Conservation (phyloP, 768 basidiomycete genomes). For the Xerocomellus chrysenteron region DNA sequence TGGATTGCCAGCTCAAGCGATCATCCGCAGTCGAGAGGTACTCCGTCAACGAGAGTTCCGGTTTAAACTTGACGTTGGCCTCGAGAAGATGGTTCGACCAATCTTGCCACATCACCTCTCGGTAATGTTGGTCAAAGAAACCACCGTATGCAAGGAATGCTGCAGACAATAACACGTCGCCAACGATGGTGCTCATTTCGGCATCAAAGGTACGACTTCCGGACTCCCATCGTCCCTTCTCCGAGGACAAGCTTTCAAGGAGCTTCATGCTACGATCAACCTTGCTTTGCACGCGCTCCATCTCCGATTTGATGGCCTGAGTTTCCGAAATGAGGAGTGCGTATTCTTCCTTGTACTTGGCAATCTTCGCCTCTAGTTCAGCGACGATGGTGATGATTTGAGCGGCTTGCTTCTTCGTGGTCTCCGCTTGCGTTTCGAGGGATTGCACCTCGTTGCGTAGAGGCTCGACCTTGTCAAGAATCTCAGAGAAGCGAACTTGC, state of each 20-base stretch:
- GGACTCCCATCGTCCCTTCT: constrained; percentile 89
- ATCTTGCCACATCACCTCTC: constrained; percentile 95
- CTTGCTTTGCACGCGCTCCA: constrained; percentile 96
- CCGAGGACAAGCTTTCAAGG: constrained; percentile 91
- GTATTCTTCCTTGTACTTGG: constrained; percentile 94
- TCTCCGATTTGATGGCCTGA: constrained; percentile 94
- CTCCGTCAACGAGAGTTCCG: constrained; percentile 89
- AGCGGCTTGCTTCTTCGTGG: constrained; percentile 90
- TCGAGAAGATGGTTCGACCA: constrained; percentile 89
- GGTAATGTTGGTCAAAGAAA: constrained; percentile 98
- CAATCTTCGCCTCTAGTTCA: constrained; percentile 91
- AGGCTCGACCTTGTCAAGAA: constrained; percentile 95
- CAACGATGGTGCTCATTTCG: constrained; percentile 98
- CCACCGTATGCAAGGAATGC: constrained; percentile 97
- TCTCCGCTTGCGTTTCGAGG: constrained; percentile 87
- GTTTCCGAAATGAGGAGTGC: constrained; percentile 95
- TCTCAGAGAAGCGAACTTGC: constrained; percentile 95
- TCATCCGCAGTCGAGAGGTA: constrained; percentile 98
- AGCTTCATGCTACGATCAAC: constrained; percentile 97
- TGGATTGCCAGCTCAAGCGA: constrained; percentile 92
- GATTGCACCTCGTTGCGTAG: constrained; percentile 93
- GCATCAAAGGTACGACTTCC: constrained; percentile 95
- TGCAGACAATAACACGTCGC: constrained; percentile 92
- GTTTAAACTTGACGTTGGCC: constrained; percentile 89
- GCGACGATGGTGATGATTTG: constrained; percentile 90